phyloP scores from a whole-genome alignment of 495 filamentous ascomycete genomes.

The Xylaria grammica region DNA sequence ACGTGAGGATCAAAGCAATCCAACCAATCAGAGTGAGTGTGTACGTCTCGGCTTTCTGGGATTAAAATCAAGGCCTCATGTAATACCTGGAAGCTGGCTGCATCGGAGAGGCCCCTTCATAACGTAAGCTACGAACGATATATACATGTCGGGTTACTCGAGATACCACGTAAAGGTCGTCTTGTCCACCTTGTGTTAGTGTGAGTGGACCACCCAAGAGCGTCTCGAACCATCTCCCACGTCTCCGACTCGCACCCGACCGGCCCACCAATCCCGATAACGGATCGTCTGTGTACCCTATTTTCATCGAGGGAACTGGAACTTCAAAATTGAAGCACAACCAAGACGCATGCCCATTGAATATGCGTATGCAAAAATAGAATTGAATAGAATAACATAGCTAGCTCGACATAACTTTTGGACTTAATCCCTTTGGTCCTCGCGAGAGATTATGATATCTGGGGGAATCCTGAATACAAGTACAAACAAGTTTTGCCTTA shows the following conservation, averaged over 20 bases:
- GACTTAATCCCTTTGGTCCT: constrained; percentile 33
- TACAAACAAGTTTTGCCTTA: constrained; percentile 36
- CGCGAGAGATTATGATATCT: constrained; percentile 27
- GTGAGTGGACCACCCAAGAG: constrained; percentile 9
- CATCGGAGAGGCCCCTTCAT: no score
- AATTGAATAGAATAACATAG: constrained; percentile 23
- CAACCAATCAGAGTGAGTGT: no score
- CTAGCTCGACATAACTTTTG: constrained; percentile 32
- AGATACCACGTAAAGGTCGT: no score
- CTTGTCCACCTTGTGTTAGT: background rate
- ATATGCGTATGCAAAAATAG: background rate
- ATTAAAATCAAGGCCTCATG: no score
- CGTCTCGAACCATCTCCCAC: background rate
- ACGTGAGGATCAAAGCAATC: no score
- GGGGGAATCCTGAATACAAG: constrained; percentile 41
- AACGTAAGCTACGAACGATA: no score
- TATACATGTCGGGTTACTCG: no score
- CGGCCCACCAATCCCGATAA: constrained; percentile 8
- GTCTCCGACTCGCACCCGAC: background rate
- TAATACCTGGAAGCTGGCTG: no score
- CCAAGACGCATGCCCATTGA: background rate
- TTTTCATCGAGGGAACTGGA: background rate
- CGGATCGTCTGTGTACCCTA: background rate
- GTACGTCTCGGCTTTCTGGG: no score
- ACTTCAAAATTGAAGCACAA: background rate